Evolutionary conservation across 805 yeast species (phyloP).

Genomic region (Saccharomycopsis sp.): DNA sequence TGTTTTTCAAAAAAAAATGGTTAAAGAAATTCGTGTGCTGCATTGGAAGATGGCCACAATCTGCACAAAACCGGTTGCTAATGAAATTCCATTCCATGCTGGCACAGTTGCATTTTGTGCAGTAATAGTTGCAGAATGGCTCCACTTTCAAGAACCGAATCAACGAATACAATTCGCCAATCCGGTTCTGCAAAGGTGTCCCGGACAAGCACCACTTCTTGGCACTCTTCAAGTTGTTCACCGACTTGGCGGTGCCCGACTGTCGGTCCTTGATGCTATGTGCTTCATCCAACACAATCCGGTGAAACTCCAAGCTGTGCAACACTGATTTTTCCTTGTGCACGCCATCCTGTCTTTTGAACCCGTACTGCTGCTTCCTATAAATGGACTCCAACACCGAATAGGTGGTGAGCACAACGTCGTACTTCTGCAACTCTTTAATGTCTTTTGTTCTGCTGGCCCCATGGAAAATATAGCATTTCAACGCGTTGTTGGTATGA

Average conservation of each 20-base stretch:
- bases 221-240: constrained; percentile 58
- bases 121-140: constrained; percentile 84
- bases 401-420: constrained; percentile 85
- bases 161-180: constrained; percentile 92
- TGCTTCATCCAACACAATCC: constrained; percentile 93
- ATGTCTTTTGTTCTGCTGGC: constrained; percentile 57
- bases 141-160: constrained; percentile 73
- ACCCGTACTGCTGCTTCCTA: constrained; percentile 77
- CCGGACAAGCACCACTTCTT: constrained; percentile 92
- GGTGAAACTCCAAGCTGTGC: constrained; percentile 65
- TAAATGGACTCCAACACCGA: constrained; percentile 83
- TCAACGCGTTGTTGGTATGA: constrained; percentile 66
- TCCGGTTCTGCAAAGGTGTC: constrained; percentile 92
- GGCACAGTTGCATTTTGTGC: constrained; percentile 86
- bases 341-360: constrained; percentile 58
- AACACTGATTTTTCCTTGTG: constrained; percentile 69
- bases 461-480: constrained; percentile 76
- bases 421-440: constrained; percentile 48
- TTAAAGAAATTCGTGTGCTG: constrained; percentile 91
- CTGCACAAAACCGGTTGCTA: constrained; percentile 75
- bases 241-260: constrained; percentile 89
- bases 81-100: constrained; percentile 79
- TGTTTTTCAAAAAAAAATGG: constrained; percentile 90
- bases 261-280: constrained; percentile 95
- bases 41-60: constrained; percentile 90